phyloP scores from a whole-genome alignment of 164 flowering plant species.

The Protea cynaroides region DNA sequence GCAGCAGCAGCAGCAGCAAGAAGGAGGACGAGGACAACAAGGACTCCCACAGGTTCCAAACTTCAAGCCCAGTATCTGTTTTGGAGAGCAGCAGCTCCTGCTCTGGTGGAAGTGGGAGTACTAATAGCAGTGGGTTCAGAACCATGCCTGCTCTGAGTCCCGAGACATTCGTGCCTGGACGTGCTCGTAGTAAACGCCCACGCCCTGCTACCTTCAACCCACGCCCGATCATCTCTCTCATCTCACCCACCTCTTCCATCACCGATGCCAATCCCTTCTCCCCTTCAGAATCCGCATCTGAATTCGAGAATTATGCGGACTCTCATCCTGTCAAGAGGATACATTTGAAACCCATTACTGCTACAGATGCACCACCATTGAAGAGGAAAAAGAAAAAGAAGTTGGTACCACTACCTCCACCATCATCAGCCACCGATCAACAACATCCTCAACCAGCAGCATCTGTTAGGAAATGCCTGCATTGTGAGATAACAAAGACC shows the following conservation, averaged over 20 bases:
- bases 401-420: conserved; percentile 23
- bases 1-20: too few species aligned
- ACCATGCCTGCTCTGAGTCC: conserved; percentile 32
- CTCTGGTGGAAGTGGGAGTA: conserved; percentile 22
- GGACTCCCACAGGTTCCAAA: conserved; percentile 40
- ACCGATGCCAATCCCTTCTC: conserved; percentile 13
- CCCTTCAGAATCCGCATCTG: conserved; percentile 21
- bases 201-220: conserved; percentile 65
- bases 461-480: conserved; percentile 70
- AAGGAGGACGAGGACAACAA: conserved; percentile 1
- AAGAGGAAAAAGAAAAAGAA: conserved; percentile 50
- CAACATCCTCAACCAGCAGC: conserved; percentile 10
- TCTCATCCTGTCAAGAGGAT: conserved; percentile 26
- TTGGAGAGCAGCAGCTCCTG: conserved; percentile 82
- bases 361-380: conserved; percentile 17
- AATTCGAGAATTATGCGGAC: conserved; percentile 43
- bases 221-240: conserved; percentile 48
- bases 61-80: conserved; percentile 76
- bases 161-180: conserved; percentile 27
- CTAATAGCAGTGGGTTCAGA: conserved; percentile 12
- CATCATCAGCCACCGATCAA: conserved; percentile 14
- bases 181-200: conserved; percentile 89
- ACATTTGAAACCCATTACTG: conserved; percentile 14
- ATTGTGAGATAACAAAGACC: conserved; percentile 87
- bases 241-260: conserved; percentile 34